These are phyloP conservation scores for Suhomyces yuchorum DNA, from an alignment of 1,139 yeast species.

Conservation along the genomic window DNA sequence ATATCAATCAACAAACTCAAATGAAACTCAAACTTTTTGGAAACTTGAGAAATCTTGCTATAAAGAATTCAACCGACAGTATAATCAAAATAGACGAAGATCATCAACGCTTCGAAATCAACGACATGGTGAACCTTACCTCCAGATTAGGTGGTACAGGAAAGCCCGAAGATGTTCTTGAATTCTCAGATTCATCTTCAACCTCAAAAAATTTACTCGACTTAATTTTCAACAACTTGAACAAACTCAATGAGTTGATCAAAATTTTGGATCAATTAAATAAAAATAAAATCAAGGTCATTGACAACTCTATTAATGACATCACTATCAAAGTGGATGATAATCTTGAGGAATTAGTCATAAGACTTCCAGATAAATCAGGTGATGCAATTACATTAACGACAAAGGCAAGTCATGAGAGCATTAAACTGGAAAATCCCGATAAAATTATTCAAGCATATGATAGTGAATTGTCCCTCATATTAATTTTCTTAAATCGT, in stretches of 20 bases:
- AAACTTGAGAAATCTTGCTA: slow-evolving; percentile 30
- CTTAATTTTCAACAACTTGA: slow-evolving; percentile 32
- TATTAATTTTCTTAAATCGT: slow-evolving; percentile 32
- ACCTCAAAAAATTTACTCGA: slow-evolving; percentile 23
- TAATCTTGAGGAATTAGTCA: slow-evolving; percentile 25
- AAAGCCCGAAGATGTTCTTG: slow-evolving; percentile 6
- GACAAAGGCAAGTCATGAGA: background rate
- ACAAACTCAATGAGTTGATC: slow-evolving; percentile 36
- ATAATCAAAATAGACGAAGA: slow-evolving; percentile 25
- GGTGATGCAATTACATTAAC: slow-evolving; percentile 20
- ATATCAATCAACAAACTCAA: slow-evolving; percentile 24
- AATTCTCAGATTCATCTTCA: slow-evolving; percentile 5
- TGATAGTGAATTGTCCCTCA: slow-evolving; percentile 19
- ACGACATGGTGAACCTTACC: slow-evolving; percentile 30
- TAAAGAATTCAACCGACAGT: slow-evolving; percentile 22
- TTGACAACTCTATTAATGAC: slow-evolving; percentile 31
- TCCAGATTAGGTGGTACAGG: slow-evolving; percentile 20
- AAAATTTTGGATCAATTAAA: slow-evolving; percentile 38
- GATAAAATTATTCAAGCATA: slow-evolving; percentile 1
- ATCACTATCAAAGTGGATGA: slow-evolving; percentile 36
- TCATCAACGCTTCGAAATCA: slow-evolving; percentile 32
- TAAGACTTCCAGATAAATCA: slow-evolving; percentile 28
- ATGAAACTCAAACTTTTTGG: slow-evolving; percentile 37
- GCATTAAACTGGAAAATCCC: slow-evolving; percentile 4
- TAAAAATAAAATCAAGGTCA: slow-evolving; percentile 30